Base-by-base conservation (phyloP, 257 asterid genomes). In the Solanum rostratum region DNA sequence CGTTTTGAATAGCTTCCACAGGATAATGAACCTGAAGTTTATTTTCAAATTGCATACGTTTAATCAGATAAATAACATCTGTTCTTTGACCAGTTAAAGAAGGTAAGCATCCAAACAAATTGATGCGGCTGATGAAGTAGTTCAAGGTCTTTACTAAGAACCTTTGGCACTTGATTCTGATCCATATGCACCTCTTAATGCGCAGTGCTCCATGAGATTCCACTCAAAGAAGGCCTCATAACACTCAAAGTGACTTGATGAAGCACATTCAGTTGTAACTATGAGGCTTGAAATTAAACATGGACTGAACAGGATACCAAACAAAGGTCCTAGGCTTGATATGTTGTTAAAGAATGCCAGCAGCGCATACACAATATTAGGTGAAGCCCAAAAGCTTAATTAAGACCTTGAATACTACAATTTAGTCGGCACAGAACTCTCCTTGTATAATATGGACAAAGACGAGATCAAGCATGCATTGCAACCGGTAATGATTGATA, bases 11-110 rank as follows among this genome's bases (percentile, higher is more conserved):
- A 83, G 98, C 99, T 85, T 94, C 97, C 84, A 85, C 68, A 0
- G 98, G 98, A 86, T 95, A 97, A 91, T 97, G 93, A 85, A 97
- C 83, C 99, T 97, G 92, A 79, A 80, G 33, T 62, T 78, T 78
- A 18, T 50, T 50, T 76, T 78, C 82, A 63, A 50, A 16, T 49
- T 14, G 41, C 71, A 30, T 85, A 82, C 37, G 66, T 29, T 71
- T 81, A 87, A 73, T 79, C 80, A 60, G 37, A 50, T 76, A 63
- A 18, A 74, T 53, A 27, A 70, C 6, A 57, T 83, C 37, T 41
- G 33, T 66, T 33, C 52, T 15, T 22, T 53, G 59, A 37, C 59
- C 63, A 27, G 45, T 27, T 78, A 76, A 76, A 24, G 43, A 49
- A 76, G 82, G 41, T 76, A 49, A 73, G 45, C 62, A 49, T 76